Evolutionary conservation across 2,329 filamentous ascomycete genomes (phyloP), one percentile per base, ranked within the genome.

Genomic region (Aspergillus clavatus): DNA sequence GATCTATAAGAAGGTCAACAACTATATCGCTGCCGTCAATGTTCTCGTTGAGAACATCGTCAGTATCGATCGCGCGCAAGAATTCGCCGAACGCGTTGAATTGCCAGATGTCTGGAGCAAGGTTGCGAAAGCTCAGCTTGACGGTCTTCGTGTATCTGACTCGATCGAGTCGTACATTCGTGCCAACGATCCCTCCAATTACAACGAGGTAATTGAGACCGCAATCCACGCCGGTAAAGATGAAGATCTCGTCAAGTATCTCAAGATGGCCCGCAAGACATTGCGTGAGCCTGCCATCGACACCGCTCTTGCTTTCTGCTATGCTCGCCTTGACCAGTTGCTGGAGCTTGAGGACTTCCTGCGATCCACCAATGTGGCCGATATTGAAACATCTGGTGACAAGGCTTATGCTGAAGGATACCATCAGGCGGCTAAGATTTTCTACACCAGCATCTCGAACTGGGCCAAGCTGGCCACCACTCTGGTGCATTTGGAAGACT

Each of bases 391-490:
- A 58, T 97, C 89, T 48, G 93, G 93, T 76, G 93, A 98, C 78
- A 96, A 96, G 77, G 91, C 93, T 18, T 97, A 95, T 57, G 86
- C 84, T 52, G 93, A 98, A 72, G 91, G 91, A 49, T 84, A 88
- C 63, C 91, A 93, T 63, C 86, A 97, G 76, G 93, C 93, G 35
- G 89, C 93, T 54, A 98, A 98, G 81, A 97, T 98, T 63, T 98
- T 97, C 80, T 98, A 84, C 75, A 89, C 83, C 45, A 97, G 88
- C 74, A 95, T 98, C 66, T 98, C 93, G 43, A 98, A 98, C 80
- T 98, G 93, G 93, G 91, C 91, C 45, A 98, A 98, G 77, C 83
- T 98, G 60, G 90, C 93, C 11, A 97, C 93, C 8, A 98, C 93
- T 8, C 81, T 97, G 49, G 93, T 98, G n/a, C 89, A 97, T 68